Conservation (phyloP, 176 grass and related monocot genomes). For the Tillandsia leiboldiana region DNA sequence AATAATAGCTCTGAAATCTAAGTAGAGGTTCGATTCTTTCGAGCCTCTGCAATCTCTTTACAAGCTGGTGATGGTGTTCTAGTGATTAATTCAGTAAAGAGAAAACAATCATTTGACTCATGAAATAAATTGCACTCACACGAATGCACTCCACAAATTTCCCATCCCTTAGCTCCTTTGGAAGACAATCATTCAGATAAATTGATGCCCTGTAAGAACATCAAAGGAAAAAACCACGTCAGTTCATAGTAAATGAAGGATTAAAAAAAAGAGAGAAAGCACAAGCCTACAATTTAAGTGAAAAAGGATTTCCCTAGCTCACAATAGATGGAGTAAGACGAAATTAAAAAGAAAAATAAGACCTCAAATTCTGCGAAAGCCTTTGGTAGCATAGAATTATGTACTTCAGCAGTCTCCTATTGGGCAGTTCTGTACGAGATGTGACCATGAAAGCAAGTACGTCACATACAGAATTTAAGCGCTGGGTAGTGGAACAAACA, state of each 20-base stretch:
- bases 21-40: no score
- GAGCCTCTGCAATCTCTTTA: no score
- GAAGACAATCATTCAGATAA: background rate
- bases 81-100: background rate
- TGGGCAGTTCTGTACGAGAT: background rate
- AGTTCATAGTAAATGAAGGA: background rate
- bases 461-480: background rate
- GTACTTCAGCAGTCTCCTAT: background rate
- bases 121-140: background rate
- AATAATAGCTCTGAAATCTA: no score
- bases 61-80: no score
- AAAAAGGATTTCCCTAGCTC: no score
- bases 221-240: background rate
- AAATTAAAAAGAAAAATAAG: background rate
- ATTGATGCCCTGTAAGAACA: background rate
- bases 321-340: background rate
- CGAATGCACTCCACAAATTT: background rate
- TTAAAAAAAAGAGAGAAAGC: background rate
- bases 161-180: background rate
- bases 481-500: background rate
- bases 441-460: background rate
- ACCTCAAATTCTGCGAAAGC: slow-evolving; percentile 5
- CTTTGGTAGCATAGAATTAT: background rate
- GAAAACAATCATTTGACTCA: background rate
- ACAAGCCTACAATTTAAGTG: background rate